Conservation (phyloP, 169 alveolate genomes). For the Eimeria praecox region DNA sequence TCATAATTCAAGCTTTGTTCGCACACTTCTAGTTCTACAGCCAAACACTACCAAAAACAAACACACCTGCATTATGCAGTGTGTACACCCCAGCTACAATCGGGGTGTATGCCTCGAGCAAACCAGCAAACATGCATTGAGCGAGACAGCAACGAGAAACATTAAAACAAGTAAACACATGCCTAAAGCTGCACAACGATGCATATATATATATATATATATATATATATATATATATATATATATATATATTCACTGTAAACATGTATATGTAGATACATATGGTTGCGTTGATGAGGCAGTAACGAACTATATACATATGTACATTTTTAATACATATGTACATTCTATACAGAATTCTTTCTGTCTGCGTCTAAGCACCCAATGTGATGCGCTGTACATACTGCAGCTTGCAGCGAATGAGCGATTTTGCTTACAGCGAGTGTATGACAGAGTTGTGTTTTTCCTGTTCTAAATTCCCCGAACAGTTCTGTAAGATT, state of each 20-base stretch:
- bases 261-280: not conserved
- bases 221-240: not conserved
- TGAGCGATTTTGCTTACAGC: conserved; percentile 86
- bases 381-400: not conserved
- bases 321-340: not conserved
- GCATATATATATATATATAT: not conserved
- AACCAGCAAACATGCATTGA: not conserved
- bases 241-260: not conserved
- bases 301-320: not conserved
- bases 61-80: not conserved
- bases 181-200: not conserved
- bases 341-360: not conserved
- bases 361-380: not conserved
- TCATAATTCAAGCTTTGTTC: not conserved
- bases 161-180: not conserved
- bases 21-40: not conserved
- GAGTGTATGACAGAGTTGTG: conserved; percentile 98
- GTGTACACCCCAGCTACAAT: not conserved
- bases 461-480: conserved; percentile 98
- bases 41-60: not conserved
- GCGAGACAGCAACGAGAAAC: not conserved
- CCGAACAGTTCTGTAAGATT: conserved; percentile 99
- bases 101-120: not conserved
- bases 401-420: not conserved
- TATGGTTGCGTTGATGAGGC: not conserved